Base-by-base conservation (phyloP, 2,329 filamentous ascomycete species). In the Fusarium ramigenum region DNA sequence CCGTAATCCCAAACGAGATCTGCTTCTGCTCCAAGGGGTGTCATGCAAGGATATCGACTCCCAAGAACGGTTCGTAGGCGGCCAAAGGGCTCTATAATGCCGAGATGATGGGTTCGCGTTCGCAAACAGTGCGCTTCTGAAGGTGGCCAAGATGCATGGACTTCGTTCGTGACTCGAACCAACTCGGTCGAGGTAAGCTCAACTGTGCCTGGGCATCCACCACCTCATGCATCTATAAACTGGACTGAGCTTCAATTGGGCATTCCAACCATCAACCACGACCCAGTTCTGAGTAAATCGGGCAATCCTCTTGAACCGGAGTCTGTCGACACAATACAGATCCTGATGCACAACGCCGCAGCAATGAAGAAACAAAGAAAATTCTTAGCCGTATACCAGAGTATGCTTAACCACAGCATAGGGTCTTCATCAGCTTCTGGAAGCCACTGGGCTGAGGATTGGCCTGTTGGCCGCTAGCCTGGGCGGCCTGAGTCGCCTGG, bases 361-460 rank as follows among this genome's bases (percentile, higher is more conserved):
- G 72, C 78, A 79, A 73, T 77, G 73, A 62, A 77, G 63, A 74
- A 74, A 74, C 58, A 75, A 75, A 74, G 74, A 78, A 76, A 76
- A 80, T 72, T 78, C 75, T 76, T 75, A 72, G 74, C 75, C 69
- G 72, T 57, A 25, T 49, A 72, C 56, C 37, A 59, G 46, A 63
- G 63, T 67, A 65, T 65, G 69, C 82, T 86, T 87, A 90, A 89
- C 94, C 94, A 85, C 96, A 98, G 90, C 96, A 98, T 66, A 98
- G 87, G 68, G 91, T 90, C 87, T 96, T 97, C 89, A 96, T 93
- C 81, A 98, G 87, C 87, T 98, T 98, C 85, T 97, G 93, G 85
- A 95, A 91, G 73, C 94, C 93, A 66, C 92, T 92, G 50, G 91
- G 93, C 81, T 96, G 93, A 75, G 91, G 87, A 81, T 96, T 92